Evolutionary conservation across 805 yeast genomes (phyloP).

Genomic region (Ogataea saltuana): DNA sequence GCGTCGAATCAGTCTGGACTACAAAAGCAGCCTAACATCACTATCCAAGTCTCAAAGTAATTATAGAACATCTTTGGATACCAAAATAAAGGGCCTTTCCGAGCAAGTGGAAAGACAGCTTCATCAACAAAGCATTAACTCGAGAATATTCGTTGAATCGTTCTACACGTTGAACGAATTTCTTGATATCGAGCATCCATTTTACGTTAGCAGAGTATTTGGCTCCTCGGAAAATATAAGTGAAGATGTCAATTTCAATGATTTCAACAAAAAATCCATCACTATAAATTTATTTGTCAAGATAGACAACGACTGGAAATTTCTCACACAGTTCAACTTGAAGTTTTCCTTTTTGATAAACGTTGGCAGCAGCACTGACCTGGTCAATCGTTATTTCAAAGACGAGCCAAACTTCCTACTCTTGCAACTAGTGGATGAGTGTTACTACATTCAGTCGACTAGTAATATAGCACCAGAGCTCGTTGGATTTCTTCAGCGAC

Average conservation of each 20-base stretch:
- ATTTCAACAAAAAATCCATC: constrained; percentile 23
- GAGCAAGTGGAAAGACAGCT: constrained; percentile 31
- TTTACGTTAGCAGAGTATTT: constrained; percentile 39
- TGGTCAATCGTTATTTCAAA: constrained; percentile 19
- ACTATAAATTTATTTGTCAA: constrained; percentile 29
- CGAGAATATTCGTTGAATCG: constrained; percentile 32
- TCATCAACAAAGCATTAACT: constrained; percentile 32
- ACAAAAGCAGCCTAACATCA: background rate
- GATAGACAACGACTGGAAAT: constrained; percentile 24
- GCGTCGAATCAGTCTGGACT: background rate
- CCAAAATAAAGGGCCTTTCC: constrained; percentile 12
- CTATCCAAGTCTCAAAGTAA: no score
- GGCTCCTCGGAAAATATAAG: constrained; percentile 27
- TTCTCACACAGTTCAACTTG: constrained; percentile 28
- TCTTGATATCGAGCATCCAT: constrained; percentile 27
- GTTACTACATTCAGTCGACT: constrained; percentile 31
- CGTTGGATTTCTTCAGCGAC: constrained; percentile 13
- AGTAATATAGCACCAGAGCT: constrained; percentile 15
- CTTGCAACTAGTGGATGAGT: constrained; percentile 33
- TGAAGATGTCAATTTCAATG: constrained; percentile 28
- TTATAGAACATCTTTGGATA: background rate
- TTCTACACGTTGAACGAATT: constrained; percentile 39
- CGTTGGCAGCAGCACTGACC: constrained; percentile 33
- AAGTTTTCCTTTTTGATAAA: constrained; percentile 35
- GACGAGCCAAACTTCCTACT: constrained; percentile 30